Conservation (phyloP, 768 basidiomycete species). For the Phylloporus sp. region DNA sequence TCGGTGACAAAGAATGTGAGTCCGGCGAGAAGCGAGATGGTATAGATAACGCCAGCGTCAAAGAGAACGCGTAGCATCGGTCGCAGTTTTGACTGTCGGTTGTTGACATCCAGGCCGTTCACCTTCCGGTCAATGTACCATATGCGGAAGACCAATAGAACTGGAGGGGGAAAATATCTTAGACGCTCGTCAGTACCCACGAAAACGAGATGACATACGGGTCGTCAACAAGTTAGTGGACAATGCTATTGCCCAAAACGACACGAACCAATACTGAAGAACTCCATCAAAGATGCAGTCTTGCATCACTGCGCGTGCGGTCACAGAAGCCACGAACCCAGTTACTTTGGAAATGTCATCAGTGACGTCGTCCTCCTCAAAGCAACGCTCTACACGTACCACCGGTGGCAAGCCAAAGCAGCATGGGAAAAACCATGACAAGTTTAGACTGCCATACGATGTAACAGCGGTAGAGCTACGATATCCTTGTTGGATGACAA, state of each 20-base stretch:
- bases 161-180: constrained; percentile 4
- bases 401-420: constrained; percentile 25
- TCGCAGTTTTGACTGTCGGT: no score
- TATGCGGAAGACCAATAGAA: constrained; percentile 25
- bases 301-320: constrained; percentile 7
- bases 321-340: constrained; percentile 12
- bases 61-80: no score
- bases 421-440: constrained; percentile 18
- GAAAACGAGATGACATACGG: constrained; percentile 3
- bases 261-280: constrained; percentile 29
- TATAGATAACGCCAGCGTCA: no score
- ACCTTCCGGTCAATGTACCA: constrained; percentile 23
- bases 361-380: not conserved
- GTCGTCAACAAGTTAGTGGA: constrained; percentile 29
- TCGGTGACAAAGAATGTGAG: no score
- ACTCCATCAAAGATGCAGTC: constrained; percentile 22
- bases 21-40: no score
- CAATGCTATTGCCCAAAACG: constrained; percentile 16
- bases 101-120: constrained; percentile 6
- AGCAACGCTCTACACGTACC: constrained; percentile 8
- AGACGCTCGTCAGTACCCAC: not conserved
- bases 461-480: constrained; percentile 10
- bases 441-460: not conserved
- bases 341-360: constrained; percentile 5
- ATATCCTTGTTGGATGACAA: not conserved